Base-by-base conservation (phyloP, 2,329 filamentous ascomycete species). In the Botrytis cinerea region DNA sequence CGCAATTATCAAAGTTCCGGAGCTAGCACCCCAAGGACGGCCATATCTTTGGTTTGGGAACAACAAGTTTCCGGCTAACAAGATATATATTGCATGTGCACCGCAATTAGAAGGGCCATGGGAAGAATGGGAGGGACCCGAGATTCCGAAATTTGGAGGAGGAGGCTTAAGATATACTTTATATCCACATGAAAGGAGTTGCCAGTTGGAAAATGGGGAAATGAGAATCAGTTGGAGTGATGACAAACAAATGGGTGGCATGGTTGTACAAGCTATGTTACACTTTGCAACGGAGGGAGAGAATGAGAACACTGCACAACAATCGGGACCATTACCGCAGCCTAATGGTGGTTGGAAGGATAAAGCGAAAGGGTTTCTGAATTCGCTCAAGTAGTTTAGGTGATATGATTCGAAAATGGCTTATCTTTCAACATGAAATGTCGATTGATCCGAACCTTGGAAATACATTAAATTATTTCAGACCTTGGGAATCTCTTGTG, bases 221-320 rank as follows among this genome's bases (percentile, higher is more conserved):
- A 38, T 61, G 57, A 46, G 57, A 28, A 51, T 71, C 14, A 71
- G 69, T 51, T 71, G 69, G 69, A 71, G 57, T 14, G 69, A 71
- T 48, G 69, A 38, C 20, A 51, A 51, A 35, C 28, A 71, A 4
- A 40, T 71, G 57, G 69, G 69, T 16, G 57, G 69, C 1, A 38
- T 63, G 57, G 69, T 71, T 40, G 20, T 61, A 62, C 57, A 61
- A 18, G 69, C 69, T 38, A 64, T 62, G 51, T 71, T 71, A 18
- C 22, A 18, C 9, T 71, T 71, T 46, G 38, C 20, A 16, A 22
- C 64, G 43, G 57, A 57, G 6, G 48, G 38, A 25, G 48, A 45
- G 35, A 28, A 45, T 16, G 38, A 69, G 9, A 12, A 18, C n/a
- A 40, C 14, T 63, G 25, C 8, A 10, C 60, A 62, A 20, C 22